These are phyloP conservation scores for Phytophthora sansomeana DNA, from an alignment of 352 stramenopile species.

Conservation along the genomic window DNA sequence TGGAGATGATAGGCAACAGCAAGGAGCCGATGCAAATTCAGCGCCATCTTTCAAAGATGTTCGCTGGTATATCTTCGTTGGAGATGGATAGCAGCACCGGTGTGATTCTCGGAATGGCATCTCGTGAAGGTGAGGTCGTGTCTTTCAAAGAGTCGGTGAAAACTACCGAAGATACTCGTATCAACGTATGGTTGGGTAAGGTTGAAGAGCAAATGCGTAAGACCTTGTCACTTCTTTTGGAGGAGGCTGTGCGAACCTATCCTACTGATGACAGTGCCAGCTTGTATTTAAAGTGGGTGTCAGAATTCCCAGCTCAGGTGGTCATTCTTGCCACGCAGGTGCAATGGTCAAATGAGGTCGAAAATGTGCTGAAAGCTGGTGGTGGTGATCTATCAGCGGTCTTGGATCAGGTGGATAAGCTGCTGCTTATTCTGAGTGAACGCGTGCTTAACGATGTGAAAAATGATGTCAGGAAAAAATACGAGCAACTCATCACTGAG, in stretches of 20 bases:
- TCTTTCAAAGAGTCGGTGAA: constrained; percentile 93
- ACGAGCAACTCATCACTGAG: constrained; percentile 99
- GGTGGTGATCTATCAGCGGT: constrained; percentile 53
- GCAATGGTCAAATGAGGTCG: constrained; percentile 96
- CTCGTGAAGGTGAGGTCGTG: constrained; percentile 99
- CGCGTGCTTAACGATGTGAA: constrained; percentile 96
- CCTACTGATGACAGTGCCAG: constrained; percentile 78
- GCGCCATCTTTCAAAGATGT: constrained; percentile 99
- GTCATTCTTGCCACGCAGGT: constrained; percentile 99
- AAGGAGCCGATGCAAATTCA: constrained; percentile 98
- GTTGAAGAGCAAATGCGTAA: constrained; percentile 98
- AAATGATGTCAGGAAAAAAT: constrained; percentile 97
- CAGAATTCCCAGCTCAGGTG: constrained; percentile 98
- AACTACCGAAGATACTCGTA: constrained; percentile 90
- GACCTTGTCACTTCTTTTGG: constrained; percentile 96
- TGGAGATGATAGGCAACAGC: constrained; percentile 99
- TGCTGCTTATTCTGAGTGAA: constrained; percentile 97
- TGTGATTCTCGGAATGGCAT: constrained; percentile 95
- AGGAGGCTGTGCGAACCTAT: constrained; percentile 91
- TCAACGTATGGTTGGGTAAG: constrained; percentile 96
- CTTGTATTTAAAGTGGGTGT: constrained; percentile 97
- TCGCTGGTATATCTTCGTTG: constrained; percentile 96
- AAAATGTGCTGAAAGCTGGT: constrained; percentile 88
- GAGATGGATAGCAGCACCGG: constrained; percentile 83
- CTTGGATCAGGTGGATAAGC: constrained; percentile 74